Base-by-base conservation (phyloP, 192 early-diverging fungal genomes). In the Backusella mclennaniae region DNA sequence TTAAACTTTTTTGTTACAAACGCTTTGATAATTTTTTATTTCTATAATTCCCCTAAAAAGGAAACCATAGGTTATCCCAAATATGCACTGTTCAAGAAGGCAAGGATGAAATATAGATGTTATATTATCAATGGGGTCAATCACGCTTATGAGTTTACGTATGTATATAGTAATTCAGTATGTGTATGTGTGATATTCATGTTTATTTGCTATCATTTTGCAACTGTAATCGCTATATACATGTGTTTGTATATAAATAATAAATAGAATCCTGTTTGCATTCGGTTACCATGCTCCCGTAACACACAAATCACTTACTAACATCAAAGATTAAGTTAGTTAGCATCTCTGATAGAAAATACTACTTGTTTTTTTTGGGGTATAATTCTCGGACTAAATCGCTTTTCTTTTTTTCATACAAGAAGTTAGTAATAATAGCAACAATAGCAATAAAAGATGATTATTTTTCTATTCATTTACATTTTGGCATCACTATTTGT, bases 1-100 rank as follows among this genome's bases (percentile, higher is more conserved):
- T 63, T 63, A 63, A 63, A 29, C 56, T 63, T 63, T 63, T 63
- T 63, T 63, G 56, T 63, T 29, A 63, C 56, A 63, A 63, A 63
- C 56, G 56, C 56, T 63, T 63, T 63, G 56, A 14, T 63, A 63
- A 63, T 63, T 26, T 63, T 63, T 63, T 63, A 29, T 63, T 63
- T 63, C 56, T 63, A 49, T 49, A n/a, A 26, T 63, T 63, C 56
- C 12, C 46, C 38, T 17, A 56, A 21, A 23, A 56, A 56, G 53
- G 53, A 21, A 56, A 21, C 4, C n/a, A 56, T 21, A 8, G 5
- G 17, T 26, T 21, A 56, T 21, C 8, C 21, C 8, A 56, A 21
- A 23, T 23, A 11, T 56, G n/a, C 53, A 56, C 53, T 56, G n/a
- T 56, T 56, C 7, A 63, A 14, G 26, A 14, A 4, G n/a, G 12